Evolutionary conservation across 169 alveolate species (phyloP).

Genomic region (Cryptosporidium ubiquitum): DNA sequence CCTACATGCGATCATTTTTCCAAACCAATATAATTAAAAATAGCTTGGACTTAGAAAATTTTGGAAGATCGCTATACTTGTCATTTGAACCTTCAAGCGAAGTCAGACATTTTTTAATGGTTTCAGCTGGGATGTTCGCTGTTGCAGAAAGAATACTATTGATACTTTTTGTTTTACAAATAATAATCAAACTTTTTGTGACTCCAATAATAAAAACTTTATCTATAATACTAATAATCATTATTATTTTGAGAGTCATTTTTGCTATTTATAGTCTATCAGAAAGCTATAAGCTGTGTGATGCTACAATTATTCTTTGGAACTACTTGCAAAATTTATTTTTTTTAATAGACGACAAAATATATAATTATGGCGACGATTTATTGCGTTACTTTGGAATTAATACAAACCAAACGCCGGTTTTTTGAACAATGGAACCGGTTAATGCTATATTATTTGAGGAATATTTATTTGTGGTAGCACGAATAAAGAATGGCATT

Average conservation of each 20-base stretch:
- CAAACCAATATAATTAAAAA: conserved; percentile 15
- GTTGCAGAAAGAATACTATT: conserved; percentile 58
- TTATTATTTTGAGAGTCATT: conserved; percentile 12
- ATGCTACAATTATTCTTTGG: neutral
- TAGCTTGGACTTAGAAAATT: conserved; percentile 32
- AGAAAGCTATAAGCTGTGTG: neutral
- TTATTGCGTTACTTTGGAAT: conserved; percentile 31
- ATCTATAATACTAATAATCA: neutral
- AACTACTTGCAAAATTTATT: conserved; percentile 7
- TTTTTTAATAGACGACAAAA: conserved; percentile 12
- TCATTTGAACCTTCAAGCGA: conserved; percentile 31
- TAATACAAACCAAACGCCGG: neutral
- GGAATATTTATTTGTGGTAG: conserved; percentile 43
- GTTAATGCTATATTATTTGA: neutral
- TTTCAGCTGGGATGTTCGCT: conserved; percentile 71
- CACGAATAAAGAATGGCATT: conserved; percentile 47
- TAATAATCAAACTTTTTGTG: conserved; percentile 15
- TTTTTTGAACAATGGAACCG: neutral
- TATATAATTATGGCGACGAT: conserved; percentile 44
- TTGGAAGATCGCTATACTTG: conserved; percentile 49
- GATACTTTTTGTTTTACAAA: conserved; percentile 1
- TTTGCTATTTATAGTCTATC: conserved; percentile 48
- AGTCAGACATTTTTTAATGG: conserved; percentile 33
- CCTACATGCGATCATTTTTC: conserved; percentile 54
- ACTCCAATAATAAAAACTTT: conserved; percentile 37